Conservation (phyloP, 495 filamentous ascomycete genomes). For the Aspergillus campestris region DNA sequence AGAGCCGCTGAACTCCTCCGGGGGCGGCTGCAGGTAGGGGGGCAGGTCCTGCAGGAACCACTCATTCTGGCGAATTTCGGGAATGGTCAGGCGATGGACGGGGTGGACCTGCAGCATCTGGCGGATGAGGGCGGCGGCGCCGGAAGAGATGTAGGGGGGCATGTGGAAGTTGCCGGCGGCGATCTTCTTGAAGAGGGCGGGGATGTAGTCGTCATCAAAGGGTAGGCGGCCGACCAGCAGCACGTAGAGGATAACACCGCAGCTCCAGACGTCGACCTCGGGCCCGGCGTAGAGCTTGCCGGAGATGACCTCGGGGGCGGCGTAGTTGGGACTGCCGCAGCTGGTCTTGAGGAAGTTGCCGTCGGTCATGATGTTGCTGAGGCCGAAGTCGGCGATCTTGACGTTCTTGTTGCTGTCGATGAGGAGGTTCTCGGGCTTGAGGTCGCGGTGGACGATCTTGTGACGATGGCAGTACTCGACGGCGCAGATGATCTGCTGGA, state of each 20-base stretch:
- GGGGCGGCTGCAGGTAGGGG: constrained; percentile 76
- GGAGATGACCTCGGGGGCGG: constrained; percentile 93
- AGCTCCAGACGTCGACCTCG: constrained; percentile 99
- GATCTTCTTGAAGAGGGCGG: constrained; percentile 79
- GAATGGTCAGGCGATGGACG: constrained; percentile 84
- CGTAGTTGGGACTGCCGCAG: constrained; percentile 97
- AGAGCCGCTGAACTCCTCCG: constrained; percentile 86
- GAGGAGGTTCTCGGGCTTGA: constrained; percentile 95
- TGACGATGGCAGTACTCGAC: constrained; percentile 98
- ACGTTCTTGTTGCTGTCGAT: constrained; percentile 92
- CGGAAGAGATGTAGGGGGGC: constrained; percentile 77
- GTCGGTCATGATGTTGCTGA: constrained; percentile 99
- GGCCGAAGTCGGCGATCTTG: constrained; percentile 96
- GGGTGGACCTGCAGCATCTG: constrained; percentile 94
- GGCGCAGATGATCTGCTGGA: constrained; percentile 98
- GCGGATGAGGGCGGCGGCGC: constrained; percentile 77
- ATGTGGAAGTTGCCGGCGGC: constrained; percentile 83
- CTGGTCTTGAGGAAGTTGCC: constrained; percentile 98
- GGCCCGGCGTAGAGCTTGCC: constrained; percentile 97
- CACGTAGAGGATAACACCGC: constrained; percentile 96
- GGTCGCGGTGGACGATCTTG: constrained; percentile 95
- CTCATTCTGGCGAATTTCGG: constrained; percentile 86
- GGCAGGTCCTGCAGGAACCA: constrained; percentile 89
- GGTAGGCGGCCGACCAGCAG: constrained; percentile 84
- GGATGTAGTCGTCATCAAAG: constrained; percentile 96